Evolutionary conservation across 176 grass and related monocot species (phyloP).

Genomic region (Microstegium vimineum): DNA sequence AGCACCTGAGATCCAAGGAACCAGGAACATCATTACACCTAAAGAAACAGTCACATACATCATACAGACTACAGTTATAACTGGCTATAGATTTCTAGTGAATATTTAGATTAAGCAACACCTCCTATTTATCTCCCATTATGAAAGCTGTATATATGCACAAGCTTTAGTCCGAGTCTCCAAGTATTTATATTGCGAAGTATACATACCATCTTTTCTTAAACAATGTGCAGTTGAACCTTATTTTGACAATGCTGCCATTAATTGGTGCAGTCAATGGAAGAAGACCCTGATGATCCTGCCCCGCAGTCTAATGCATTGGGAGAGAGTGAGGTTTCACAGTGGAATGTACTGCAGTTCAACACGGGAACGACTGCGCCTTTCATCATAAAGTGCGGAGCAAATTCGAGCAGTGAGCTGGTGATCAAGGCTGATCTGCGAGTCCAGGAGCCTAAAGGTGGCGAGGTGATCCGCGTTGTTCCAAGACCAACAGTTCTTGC

Average conservation of each 20-base stretch:
- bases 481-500: slow-evolving; percentile 78
- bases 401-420: slow-evolving; percentile 81
- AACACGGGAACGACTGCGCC: slow-evolving; percentile 84
- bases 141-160: background rate
- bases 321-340: slow-evolving; percentile 73
- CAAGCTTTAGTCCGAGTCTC: background rate
- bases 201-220: background rate
- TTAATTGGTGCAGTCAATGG: slow-evolving; percentile 54
- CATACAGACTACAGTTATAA: background rate
- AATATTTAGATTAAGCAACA: background rate
- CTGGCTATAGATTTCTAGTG: background rate
- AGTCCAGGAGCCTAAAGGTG: slow-evolving; percentile 86
- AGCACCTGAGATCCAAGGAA: background rate
- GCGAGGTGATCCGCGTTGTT: slow-evolving; percentile 78
- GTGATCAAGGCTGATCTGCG: slow-evolving; percentile 77
- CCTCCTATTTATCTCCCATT: background rate
- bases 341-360: slow-evolving; percentile 95
- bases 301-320: slow-evolving; percentile 42
- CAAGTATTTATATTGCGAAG: background rate
- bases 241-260: slow-evolving; percentile 21
- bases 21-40: background rate
- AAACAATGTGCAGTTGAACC: background rate
- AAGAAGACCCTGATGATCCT: slow-evolving; percentile 64
- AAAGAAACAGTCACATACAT: background rate
- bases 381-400: slow-evolving; percentile 97